phyloP scores from a whole-genome alignment of 805 yeast species.

The Starmerella cellae region DNA sequence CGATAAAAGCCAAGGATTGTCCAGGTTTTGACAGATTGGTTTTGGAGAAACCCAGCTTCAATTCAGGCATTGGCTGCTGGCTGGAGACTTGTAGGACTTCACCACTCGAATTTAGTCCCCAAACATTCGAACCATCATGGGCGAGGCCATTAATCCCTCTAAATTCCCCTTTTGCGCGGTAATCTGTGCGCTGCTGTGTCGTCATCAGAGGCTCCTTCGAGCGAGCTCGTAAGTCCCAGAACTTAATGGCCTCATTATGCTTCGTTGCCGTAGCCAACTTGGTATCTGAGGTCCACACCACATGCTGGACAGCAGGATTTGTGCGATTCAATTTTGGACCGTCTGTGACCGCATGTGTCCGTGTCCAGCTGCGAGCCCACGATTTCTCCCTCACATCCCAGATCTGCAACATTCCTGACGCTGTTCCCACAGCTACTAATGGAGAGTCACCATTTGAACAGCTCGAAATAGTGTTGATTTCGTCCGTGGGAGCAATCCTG shows the following conservation, averaged over 20 bases:
- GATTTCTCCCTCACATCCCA: slow-evolving; percentile 6
- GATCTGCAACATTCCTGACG: slow-evolving; percentile 4
- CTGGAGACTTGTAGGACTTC: slow-evolving; percentile 9
- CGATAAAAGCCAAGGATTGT: neutral
- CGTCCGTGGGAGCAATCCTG: neutral
- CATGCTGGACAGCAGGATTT: slow-evolving; percentile 14
- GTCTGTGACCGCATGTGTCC: slow-evolving; percentile 3
- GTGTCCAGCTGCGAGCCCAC: neutral
- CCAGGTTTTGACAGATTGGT: neutral
- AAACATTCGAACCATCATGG: slow-evolving; percentile 9
- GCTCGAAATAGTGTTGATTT: neutral
- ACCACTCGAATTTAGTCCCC: slow-evolving; percentile 19
- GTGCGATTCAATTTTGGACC: slow-evolving; percentile 6
- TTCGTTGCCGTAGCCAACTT: slow-evolving; percentile 18
- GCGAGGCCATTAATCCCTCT: neutral
- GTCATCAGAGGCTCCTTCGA: slow-evolving; percentile 3
- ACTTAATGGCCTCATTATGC: slow-evolving; percentile 15
- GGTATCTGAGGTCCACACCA: slow-evolving; percentile 19
- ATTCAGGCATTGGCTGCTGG: neutral
- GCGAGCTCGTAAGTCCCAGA: slow-evolving; percentile 24
- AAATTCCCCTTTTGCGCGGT: neutral
- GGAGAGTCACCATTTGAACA: neutral
- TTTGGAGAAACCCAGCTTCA: neutral
- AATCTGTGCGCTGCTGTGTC: neutral
- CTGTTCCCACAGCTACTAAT: slow-evolving; percentile 6